Percentiles rank a stretch among this genome's conserved stretches.
These are phyloP conservation scores for Starmera amethionina DNA, from an alignment of 805 yeast species.

Conservation along the genomic window DNA sequence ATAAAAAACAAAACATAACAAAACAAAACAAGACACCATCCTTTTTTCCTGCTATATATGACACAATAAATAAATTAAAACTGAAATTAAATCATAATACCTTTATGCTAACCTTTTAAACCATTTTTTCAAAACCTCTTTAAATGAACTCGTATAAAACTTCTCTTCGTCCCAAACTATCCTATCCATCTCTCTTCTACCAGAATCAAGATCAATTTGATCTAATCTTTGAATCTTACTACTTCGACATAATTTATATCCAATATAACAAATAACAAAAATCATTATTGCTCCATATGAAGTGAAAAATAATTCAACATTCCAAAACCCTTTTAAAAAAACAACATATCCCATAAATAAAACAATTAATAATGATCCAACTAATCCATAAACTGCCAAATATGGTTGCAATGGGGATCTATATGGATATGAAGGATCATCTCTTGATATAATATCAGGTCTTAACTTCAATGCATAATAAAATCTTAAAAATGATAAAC, in stretches of 20 bases:
- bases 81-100: not conserved
- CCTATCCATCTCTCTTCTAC: slow-evolving; percentile 75
- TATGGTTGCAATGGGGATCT: slow-evolving; percentile 64
- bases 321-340: slow-evolving; percentile 50
- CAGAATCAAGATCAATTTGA: slow-evolving; percentile 72
- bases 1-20: no score
- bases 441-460: slow-evolving; percentile 55
- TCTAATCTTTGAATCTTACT: slow-evolving; percentile 61
- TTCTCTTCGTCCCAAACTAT: slow-evolving; percentile 73
- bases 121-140: slow-evolving; percentile 18
- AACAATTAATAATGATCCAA: slow-evolving; percentile 42
- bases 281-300: slow-evolving; percentile 53
- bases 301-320: slow-evolving; percentile 49
- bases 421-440: slow-evolving; percentile 58
- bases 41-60: no score
- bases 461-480: slow-evolving; percentile 50
- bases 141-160: slow-evolving; percentile 23
- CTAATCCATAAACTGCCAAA: slow-evolving; percentile 50
- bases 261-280: slow-evolving; percentile 39
- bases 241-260: slow-evolving; percentile 49
- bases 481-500: slow-evolving; percentile 53
- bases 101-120: slow-evolving; percentile 23
- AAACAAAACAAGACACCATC: no score
- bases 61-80: no score
- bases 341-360: slow-evolving; percentile 54